Conservation (phyloP, 139 green algal genomes). For the Micractinium conductrix region DNA sequence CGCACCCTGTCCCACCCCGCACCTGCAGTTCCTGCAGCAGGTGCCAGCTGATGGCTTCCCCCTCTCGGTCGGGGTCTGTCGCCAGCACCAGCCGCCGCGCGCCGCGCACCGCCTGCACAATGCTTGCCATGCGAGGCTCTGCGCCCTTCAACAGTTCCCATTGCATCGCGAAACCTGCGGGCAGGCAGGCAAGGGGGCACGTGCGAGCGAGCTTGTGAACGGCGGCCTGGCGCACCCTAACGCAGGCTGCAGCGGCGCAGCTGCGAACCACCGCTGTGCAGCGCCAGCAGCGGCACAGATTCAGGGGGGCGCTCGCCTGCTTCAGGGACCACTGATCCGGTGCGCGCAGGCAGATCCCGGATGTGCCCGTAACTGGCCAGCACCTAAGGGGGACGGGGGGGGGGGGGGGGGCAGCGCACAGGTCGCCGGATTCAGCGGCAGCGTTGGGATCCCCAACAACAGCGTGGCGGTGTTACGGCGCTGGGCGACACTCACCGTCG, state of each 20-base stretch:
- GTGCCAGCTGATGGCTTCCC: constrained; percentile 98
- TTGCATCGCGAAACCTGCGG: constrained; percentile 54
- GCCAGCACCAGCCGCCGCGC: constrained; percentile 80
- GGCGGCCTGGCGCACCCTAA: too few species aligned
- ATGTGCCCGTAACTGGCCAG: constrained; percentile 93
- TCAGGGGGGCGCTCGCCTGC: neutral
- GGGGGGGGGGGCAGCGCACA: neutral
- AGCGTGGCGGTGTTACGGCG: too few species aligned
- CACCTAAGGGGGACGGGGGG: constrained; percentile 56
- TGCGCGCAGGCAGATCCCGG: constrained; percentile 77
- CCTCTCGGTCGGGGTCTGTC: constrained; percentile 95
- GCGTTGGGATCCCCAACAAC: too few species aligned
- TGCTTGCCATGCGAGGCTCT: constrained; percentile 39
- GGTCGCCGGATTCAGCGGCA: too few species aligned
- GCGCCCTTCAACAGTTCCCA: constrained; percentile 55
- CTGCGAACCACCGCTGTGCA: neutral
- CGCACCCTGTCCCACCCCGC: neutral
- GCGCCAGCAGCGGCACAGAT: neutral
- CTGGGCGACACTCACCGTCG: too few species aligned
- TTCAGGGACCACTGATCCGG: constrained; percentile 69
- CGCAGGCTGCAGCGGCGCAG: neutral
- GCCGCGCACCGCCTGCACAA: constrained; percentile 37
- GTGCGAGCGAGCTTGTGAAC: neutral
- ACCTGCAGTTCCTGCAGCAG: constrained; percentile 75
- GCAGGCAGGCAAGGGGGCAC: neutral